These are phyloP conservation scores for Arthrobotrys musiformis DNA, from an alignment of 2,329 filamentous ascomycete species.

Conservation along the genomic window DNA sequence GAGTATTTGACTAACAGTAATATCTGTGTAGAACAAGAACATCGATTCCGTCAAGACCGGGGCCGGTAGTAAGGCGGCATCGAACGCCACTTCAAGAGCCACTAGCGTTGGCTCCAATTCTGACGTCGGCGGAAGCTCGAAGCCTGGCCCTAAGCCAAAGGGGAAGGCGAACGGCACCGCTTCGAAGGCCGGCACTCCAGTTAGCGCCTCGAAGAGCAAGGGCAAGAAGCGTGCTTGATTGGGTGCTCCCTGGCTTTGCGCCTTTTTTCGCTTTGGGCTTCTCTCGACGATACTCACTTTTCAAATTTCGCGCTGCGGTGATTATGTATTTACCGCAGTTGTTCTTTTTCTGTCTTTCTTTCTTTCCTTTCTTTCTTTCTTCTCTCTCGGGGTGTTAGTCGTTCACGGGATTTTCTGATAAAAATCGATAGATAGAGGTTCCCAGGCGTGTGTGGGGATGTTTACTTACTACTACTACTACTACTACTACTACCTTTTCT, in stretches of 20 bases:
- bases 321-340: no score
- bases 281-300: no score
- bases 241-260: background rate
- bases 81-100: constrained; percentile 81
- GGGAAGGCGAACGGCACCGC: constrained; percentile 42
- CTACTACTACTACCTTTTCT: no score
- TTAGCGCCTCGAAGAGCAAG: constrained; percentile 39
- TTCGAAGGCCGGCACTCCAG: constrained; percentile 49
- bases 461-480: background rate
- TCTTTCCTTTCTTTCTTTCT: background rate
- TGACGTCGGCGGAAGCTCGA: constrained; percentile 64
- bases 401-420: constrained; percentile 21
- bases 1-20: background rate
- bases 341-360: background rate
- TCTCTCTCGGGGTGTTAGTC: background rate
- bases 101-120: constrained; percentile 83
- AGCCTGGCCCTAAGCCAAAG: constrained; percentile 48
- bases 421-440: constrained; percentile 33
- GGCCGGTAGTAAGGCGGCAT: constrained; percentile 77
- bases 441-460: constrained; percentile 1
- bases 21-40: constrained; percentile 79
- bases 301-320: no score
- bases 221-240: constrained; percentile 43
- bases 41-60: constrained; percentile 84
- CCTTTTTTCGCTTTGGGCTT: background rate